Base-by-base conservation (phyloP, 345 rosid genomes). In the Populus euphratica region DNA sequence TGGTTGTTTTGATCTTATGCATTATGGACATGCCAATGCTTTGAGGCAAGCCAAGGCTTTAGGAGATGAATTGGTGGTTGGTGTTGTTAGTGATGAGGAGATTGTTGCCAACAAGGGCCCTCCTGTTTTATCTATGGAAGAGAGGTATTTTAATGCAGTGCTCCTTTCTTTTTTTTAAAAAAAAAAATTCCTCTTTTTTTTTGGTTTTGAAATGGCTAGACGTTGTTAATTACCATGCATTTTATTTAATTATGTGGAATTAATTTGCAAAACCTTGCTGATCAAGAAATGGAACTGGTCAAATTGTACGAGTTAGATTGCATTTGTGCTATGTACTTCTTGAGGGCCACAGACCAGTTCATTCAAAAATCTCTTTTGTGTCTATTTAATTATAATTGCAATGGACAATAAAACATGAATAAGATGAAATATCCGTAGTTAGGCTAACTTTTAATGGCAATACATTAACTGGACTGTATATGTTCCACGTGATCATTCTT, bases 1-100 rank as follows among this genome's bases (percentile, higher is more conserved):
- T 74, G 98, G 98, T 70, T 93, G 98, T 86, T 94, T 94, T 84
- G 97, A 94, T 83, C 91, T 94, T 80, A 94, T 94, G 98, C 98
- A 94, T 89, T 93, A 90, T 67, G 98, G 98, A 13, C 98, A 94
- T 77, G 93, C 94, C 75, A 93, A 94, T 79, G 98, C 98, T 2
- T 73, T 94, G 81, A 84, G 98, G 49, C 98, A 94, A 79, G 98
- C 98, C 14, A 90, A 90, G 85, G 91, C 93, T 75, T 85, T 93
- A 79, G 98, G 98, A 43, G 95, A 91, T 81, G 95, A 93, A 82
- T 84, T 94, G 88, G 95, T 94, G 21, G 98, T 94, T 1, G 98
- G 98, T 1, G 90, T 94, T 75, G 94, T 94, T 33, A 90, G 94
- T 54, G 97, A 94, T 68, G 98, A 91, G 89, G 98, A 94, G 90